Conservation (phyloP, 345 rosid genomes). For the Excoecaria cochinchinensis region DNA sequence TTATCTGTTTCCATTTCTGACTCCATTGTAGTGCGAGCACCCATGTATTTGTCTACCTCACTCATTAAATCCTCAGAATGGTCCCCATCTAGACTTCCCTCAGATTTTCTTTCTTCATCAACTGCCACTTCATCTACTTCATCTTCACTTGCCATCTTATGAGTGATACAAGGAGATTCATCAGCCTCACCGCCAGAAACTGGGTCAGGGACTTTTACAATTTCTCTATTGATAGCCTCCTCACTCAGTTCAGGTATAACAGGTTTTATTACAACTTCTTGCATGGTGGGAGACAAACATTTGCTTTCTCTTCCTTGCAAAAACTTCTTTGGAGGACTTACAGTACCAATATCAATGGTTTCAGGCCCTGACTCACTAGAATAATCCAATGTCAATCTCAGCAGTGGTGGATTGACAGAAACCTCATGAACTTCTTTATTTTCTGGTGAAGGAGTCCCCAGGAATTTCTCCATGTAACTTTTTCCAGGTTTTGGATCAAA, state of each 20-base stretch:
- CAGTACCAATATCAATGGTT: conserved; percentile 45
- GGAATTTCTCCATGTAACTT: conserved; percentile 89
- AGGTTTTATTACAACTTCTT: conserved; percentile 28
- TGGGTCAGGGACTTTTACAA: conserved; percentile 46
- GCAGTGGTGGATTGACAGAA: conserved; percentile 44
- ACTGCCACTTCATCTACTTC: conserved; percentile 38
- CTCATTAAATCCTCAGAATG: conserved; percentile 74
- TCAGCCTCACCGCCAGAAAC: conserved; percentile 34
- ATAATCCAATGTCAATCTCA: conserved; percentile 46
- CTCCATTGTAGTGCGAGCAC: conserved; percentile 86
- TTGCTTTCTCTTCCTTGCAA: conserved; percentile 38
- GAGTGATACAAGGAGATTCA: conserved; percentile 28
- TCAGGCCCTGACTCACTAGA: conserved; percentile 49
- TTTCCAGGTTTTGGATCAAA: conserved; percentile 64
- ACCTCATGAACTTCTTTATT: conserved; percentile 45
- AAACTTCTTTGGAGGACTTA: conserved; percentile 47
- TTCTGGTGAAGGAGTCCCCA: conserved; percentile 61
- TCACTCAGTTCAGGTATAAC: conserved; percentile 32
- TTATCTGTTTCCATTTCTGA: conserved; percentile 83
- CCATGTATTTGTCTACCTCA: conserved; percentile 86
- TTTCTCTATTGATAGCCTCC: conserved; percentile 37
- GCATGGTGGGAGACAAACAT: conserved; percentile 33
- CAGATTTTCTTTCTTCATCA: conserved; percentile 42
- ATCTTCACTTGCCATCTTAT: conserved; percentile 35
- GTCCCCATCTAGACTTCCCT: conserved; percentile 47